Base-by-base conservation (phyloP, 2,329 filamentous ascomycete species). In the Domatiomyces catenatus region DNA sequence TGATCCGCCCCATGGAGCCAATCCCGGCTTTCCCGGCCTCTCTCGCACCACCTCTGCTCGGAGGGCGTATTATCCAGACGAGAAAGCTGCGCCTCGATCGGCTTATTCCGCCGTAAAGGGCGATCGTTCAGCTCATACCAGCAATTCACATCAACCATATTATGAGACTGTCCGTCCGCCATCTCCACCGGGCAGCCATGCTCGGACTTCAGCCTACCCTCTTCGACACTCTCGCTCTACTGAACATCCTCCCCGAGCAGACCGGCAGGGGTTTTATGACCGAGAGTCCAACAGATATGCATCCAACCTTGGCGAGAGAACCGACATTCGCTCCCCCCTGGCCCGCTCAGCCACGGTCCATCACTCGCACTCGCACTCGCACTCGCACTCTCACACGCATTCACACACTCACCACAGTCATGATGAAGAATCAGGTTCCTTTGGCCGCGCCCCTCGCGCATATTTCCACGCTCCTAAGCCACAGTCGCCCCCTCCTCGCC, bases 41-140 rank as follows among this genome's bases (percentile, higher is more conserved):
- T 56, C 64, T n/a, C 65, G 65, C 49, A 57, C 67, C 0, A 63
- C 69, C 24, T 66, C 67, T 3, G 66, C 70, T 2, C 74, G 75
- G 57, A 76, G 70, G 60, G 66, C 69, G 44, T 77, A 76, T 3
- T 81, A 80, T 59, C 74, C 78, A 36, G 77, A 81, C 59, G 77
- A 81, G 57, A 70, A 75, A 36, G 75, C 75, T 61, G 76, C 76
- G 19, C 55, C 58, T 24, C 61, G 65, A 17, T 72, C 73, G 2
- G 71, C 74, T n/a, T 75, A 74, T 57, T 64, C 63, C 18, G 69
- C 61, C 49, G 59, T 62, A 4, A 59, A 50, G 44, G 50, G 53
- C 12, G 48, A 53, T 28, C 55, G 55, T 17, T 50, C 52, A 19
- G 46, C 50, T 10, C 28, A 28, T 12, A 46, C 51, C 20, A 47